phyloP scores from a whole-genome alignment of 768 basidiomycete genomes.

The Sistotremastrum niveocremeum region DNA sequence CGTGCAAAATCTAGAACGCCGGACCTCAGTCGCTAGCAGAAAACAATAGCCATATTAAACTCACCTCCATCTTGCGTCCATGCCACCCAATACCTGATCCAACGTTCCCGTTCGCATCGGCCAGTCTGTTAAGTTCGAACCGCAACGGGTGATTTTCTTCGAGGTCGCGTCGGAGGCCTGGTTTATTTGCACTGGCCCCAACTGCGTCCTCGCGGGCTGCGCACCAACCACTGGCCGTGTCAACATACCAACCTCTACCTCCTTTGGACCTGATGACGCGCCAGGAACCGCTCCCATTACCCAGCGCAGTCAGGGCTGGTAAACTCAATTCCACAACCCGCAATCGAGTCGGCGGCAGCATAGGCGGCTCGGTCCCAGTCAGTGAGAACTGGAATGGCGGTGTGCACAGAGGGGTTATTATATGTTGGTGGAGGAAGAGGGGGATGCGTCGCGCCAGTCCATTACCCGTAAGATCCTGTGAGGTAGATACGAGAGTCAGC shows the following conservation, averaged over 20 bases:
- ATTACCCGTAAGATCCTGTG: conserved; percentile 45
- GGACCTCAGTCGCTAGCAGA: conserved; percentile 4
- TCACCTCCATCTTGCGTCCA: conserved; percentile 90
- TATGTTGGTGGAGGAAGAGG: conserved; percentile 58
- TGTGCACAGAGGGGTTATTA: conserved; percentile 71
- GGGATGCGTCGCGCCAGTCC: conserved; percentile 45
- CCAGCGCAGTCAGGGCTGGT: conserved; percentile 54
- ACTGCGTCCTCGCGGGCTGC: conserved; percentile 18
- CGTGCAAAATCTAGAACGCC: conserved; percentile 55
- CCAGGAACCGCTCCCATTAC: conserved; percentile 76
- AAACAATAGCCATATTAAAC: conserved; percentile 14
- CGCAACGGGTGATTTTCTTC: conserved; percentile 51
- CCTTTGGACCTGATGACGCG: conserved; percentile 85
- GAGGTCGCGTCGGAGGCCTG: conserved; percentile 44
- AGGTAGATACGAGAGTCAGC: conserved; percentile 65
- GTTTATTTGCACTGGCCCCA: conserved; percentile 22
- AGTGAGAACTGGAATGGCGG: conserved; percentile 62
- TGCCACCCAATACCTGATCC: conserved; percentile 91
- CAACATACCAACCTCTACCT: conserved; percentile 89
- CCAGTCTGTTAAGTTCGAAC: conserved; percentile 54
- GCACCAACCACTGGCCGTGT: conserved; percentile 76
- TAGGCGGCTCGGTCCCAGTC: conserved; percentile 16
- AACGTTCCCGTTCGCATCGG: conserved; percentile 79
- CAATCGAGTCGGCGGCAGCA: conserved; percentile 49
- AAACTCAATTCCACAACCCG: conserved; percentile 81